phyloP scores from a whole-genome alignment of 305 asterid species.

The Fraxinus sp. region DNA sequence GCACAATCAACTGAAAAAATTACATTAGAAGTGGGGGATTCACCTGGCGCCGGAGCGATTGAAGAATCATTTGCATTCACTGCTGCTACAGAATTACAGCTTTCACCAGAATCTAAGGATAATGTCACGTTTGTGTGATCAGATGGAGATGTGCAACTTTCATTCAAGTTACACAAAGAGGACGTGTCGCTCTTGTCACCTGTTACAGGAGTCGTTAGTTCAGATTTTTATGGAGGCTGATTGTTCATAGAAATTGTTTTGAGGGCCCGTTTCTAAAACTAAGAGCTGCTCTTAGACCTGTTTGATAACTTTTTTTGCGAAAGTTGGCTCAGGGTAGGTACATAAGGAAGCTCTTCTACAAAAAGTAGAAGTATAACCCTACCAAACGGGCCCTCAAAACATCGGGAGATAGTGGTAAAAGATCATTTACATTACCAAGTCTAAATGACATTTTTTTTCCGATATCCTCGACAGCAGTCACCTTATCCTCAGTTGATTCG shows the following conservation, averaged over 20 bases:
- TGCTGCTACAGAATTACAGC: conserved; percentile 32
- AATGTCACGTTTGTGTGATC: conserved; percentile 18
- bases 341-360: neutral
- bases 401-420: conserved; percentile 15
- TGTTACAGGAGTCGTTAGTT: conserved; percentile 19
- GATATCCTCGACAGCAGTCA: conserved; percentile 31
- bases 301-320: neutral
- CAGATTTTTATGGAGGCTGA: conserved; percentile 28
- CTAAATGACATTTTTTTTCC: conserved; percentile 8
- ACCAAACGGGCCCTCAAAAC: neutral
- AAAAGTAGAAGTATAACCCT: neutral
- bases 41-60: conserved; percentile 13
- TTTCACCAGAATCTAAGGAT: conserved; percentile 23
- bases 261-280: neutral
- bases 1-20: conserved; percentile 26
- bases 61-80: conserved; percentile 15
- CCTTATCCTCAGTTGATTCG: conserved; percentile 40
- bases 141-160: conserved; percentile 24
- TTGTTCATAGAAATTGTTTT: conserved; percentile 40
- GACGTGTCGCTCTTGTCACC: conserved; percentile 29
- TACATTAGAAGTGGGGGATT: conserved; percentile 25
- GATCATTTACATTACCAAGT: conserved; percentile 9
- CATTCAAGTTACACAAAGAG: conserved; percentile 24
- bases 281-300: neutral
- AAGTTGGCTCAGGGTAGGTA: neutral